Conservation (phyloP, 2,329 filamentous ascomycete species). For the Chaetomium strumarium region DNA sequence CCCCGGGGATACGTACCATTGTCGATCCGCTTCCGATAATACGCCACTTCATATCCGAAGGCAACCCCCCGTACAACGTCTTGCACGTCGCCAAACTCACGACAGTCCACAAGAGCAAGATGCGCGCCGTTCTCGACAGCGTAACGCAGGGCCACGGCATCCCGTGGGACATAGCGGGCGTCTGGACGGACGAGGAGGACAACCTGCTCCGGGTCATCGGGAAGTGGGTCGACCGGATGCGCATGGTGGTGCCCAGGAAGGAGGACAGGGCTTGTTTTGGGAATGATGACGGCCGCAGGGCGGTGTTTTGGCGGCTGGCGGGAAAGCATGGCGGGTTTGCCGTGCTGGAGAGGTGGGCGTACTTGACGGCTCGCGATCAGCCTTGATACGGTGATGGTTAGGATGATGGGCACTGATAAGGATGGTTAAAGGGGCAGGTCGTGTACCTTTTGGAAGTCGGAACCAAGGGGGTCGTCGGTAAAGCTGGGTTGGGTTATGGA, state of each 20-base stretch:
- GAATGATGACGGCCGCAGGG: conserved; percentile 9
- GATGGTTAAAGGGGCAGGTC: not conserved
- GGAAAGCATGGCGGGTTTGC: conserved; percentile 27
- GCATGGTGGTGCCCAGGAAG: not conserved
- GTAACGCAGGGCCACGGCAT: not conserved
- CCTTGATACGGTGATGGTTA: not conserved
- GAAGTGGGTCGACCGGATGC: not conserved
- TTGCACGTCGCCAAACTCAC: not conserved
- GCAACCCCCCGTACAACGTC: not conserved
- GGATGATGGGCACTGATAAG: not conserved
- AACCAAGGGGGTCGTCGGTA: too few relatives aligned
- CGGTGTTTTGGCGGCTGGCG: conserved; percentile 19
- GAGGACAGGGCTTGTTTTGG: not conserved
- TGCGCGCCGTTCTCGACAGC: conserved; percentile 6
- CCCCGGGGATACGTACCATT: too few relatives aligned
- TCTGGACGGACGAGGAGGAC: conserved; percentile 14
- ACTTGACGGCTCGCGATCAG: conserved; percentile 18
- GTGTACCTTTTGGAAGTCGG: too few relatives aligned
- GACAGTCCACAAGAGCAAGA: not conserved
- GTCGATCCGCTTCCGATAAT: not conserved
- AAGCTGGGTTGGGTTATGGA: too few relatives aligned
- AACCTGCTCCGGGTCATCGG: conserved; percentile 14
- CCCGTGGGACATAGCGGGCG: conserved; percentile 17
- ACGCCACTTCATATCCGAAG: not conserved
- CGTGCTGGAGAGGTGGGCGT: conserved; percentile 26